These are phyloP conservation scores for Globomyces sp. DNA, from an alignment of 371 early-diverging fungal species.

Conservation along the genomic window DNA sequence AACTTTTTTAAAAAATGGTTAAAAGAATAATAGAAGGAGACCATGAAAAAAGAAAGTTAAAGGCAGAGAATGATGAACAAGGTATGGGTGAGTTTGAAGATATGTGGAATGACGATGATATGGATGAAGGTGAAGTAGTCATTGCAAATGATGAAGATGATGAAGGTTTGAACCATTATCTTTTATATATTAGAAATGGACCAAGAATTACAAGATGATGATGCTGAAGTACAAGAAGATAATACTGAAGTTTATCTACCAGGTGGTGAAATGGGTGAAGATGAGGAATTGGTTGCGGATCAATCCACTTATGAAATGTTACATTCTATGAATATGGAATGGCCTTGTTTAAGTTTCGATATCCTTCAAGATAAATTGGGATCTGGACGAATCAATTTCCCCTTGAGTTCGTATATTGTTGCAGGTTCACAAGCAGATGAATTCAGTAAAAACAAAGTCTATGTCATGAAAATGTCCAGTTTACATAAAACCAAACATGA, in stretches of 20 bases:
- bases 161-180: constrained; percentile 13
- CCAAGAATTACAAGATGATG: constrained; percentile 25
- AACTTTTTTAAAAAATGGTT: not conserved
- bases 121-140: constrained; percentile 62
- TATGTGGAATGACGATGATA: constrained; percentile 85
- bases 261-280: constrained; percentile 83
- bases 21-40: constrained; percentile 6
- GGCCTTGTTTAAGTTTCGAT: constrained; percentile 98
- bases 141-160: constrained; percentile 58
- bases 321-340: constrained; percentile 84
- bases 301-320: constrained; percentile 94
- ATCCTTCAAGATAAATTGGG: constrained; percentile 83
- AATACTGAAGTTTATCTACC: constrained; percentile 84
- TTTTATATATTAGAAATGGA: constrained; percentile 8
- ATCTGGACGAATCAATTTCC: constrained; percentile 76
- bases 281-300: constrained; percentile 91
- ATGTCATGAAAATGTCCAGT: constrained; percentile 91
- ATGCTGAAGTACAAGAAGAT: constrained; percentile 61
- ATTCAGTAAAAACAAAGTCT: constrained; percentile 80
- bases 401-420: constrained; percentile 88
- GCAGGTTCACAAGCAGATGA: constrained; percentile 92
- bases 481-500: constrained; percentile 88
- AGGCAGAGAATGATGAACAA: constrained; percentile 43
- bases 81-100: constrained; percentile 97
- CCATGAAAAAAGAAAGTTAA: constrained; percentile 9